Base-by-base conservation (phyloP, 331 rosid genomes). In the Erythrophleum ivorense region DNA sequence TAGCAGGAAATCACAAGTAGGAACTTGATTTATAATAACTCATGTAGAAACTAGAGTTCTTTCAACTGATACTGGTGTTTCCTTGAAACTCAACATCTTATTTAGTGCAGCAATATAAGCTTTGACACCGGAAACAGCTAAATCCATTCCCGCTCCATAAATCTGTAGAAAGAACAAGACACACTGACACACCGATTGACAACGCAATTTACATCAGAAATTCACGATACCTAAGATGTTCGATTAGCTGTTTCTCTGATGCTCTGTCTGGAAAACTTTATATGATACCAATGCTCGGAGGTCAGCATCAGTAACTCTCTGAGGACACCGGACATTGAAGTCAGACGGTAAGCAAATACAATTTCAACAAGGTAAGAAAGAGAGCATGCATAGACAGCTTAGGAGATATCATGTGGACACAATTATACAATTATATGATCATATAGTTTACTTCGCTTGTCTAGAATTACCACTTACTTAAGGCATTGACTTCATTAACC, bases 231-330 rank as follows among this genome's bases (percentile, higher is more conserved):
- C 97, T 92, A 86, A 88, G 1, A 94, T 54, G 97, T 89, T 74
- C 97, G 97, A 29, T 73, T 85, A 77, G 89, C 86, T 68, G 86
- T 43, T 86, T 90, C 95, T 59, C 95, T 43, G 4, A 38, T 38
- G 90, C 83, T 86, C 92, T 43, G 97, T 94, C 86, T 94, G 97
- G 82, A 86, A 91, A 81, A 91, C 92, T 90, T 92, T 97, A 89
- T 95, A 95, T 6, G 97, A 86, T 33, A 95, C 97, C 87, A 95
- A 78, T 19, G 98, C 98, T 92, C 94, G 88, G 78, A 95, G 90
- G 81, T 95, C 97, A 46, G 97, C 97, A 83, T 95, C 97, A 76
- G 91, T 88, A 82, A 91, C 81, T 85, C 97, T 95, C 98, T 94
- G 80, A 43, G n/a, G 54, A 74, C 40, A 57, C 52, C 53, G 63